A percentile compares a stretch with the other conserved stretches of the same genome.
These are phyloP conservation scores for Botryotinia globosa DNA, from an alignment of 2,329 filamentous ascomycete genomes.

Conservation along the genomic window DNA sequence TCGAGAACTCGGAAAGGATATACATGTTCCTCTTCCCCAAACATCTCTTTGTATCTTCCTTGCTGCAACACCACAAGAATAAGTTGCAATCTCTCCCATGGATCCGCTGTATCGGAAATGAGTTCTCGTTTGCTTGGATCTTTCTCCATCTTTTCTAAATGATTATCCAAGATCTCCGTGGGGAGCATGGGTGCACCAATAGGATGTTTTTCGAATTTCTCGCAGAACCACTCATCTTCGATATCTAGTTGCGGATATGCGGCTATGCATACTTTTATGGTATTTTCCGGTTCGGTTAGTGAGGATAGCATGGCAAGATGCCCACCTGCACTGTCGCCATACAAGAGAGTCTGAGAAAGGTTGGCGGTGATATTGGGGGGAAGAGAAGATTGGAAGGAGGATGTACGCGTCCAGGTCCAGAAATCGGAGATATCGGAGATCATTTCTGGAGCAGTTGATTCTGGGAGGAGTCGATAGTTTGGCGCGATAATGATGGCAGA, in stretches of 20 bases:
- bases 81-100: not conserved
- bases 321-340: conserved; percentile 2
- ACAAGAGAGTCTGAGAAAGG: conserved; percentile 2
- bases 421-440: conserved; percentile 47
- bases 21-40: not conserved
- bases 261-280: not conserved
- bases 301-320: not conserved
- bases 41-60: not conserved
- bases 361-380: not conserved
- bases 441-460: conserved; percentile 46
- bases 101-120: not conserved
- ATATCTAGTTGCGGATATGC: not conserved
- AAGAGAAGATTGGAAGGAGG: conserved; percentile 28
- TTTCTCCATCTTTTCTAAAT: not conserved
- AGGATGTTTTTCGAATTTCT: not conserved
- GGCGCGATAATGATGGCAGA: conserved; percentile 43
- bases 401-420: conserved; percentile 45
- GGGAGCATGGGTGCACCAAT: not conserved
- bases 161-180: not conserved
- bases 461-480: conserved; percentile 51
- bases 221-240: not conserved
- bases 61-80: not conserved
- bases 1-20: not conserved
- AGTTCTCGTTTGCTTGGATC: not conserved
- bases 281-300: not conserved